Evolutionary conservation across 345 rosid genomes (phyloP), one percentile per base, ranked within the genome.

Genomic region (Eucalyptus guilfoylei): DNA sequence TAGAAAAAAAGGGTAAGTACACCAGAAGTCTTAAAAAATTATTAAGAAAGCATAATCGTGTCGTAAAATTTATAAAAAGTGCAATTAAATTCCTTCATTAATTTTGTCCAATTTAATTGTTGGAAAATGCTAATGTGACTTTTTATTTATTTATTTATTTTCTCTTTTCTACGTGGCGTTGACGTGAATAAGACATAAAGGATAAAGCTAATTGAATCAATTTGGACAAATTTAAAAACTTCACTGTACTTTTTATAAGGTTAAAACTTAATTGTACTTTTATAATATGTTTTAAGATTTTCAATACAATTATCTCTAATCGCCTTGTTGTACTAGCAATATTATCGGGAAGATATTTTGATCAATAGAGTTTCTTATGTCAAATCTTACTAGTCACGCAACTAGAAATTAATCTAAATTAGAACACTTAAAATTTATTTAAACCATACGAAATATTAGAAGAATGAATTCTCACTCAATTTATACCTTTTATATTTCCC

Each of bases 291-390:
- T 55, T 55, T 55, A 55, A 11, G 13, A 24, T 55, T 55, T 55
- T 23, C 3, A 5, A 55, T 55, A 55, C 1, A 5, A 24, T 60
- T 12, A 60, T 60, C 14, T 28, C 32, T 52, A 52, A 3, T 4
- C 0, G 11, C 58, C 8, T 52, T 52, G 0, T 52, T 52, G 58
- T 0, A 52, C 11, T 0, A 0, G 26, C 58, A 8, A 8, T 52
- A 0, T 50, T 21, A 52, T 52, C 1, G 5, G 5, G 11, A 52
- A 52, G 58, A 52, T 60, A 28, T 28, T 30, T 62, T 12, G 69
- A 62, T 62, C 0, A 0, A 30, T 12, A 13, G 9, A 62, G 15
- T 62, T 62, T 62, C 32, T 30, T 30, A 11, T 30, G 34, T 12
- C 69, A 28, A 60, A 12, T 60, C 69, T 60, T 12, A 0, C 0